Conservation (phyloP, 2,329 filamentous ascomycete genomes). For the Epichloe bromicola region DNA sequence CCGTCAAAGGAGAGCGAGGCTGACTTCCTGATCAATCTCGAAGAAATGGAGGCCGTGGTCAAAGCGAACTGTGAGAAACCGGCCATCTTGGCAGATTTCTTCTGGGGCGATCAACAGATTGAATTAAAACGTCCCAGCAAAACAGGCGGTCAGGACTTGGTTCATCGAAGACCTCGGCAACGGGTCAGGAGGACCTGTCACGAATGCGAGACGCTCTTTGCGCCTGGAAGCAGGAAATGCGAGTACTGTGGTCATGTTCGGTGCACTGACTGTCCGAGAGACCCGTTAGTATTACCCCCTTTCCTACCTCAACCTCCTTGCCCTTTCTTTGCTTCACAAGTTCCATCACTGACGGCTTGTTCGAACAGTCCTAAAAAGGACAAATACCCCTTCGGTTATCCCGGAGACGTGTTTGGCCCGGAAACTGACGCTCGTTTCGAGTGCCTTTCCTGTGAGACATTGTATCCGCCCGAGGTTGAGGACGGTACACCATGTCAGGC, state of each 20-base stretch:
- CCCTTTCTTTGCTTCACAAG: not conserved
- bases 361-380: constrained; percentile 47
- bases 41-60: constrained; percentile 33
- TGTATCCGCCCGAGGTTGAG: constrained; percentile 38
- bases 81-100: constrained; percentile 37
- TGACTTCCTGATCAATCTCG: constrained; percentile 38
- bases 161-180: constrained; percentile 59
- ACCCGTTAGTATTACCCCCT: constrained; percentile 47
- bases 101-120: constrained; percentile 32
- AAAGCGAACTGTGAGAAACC: constrained; percentile 46
- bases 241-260: constrained; percentile 56
- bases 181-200: constrained; percentile 67
- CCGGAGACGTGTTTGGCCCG: constrained; percentile 47
- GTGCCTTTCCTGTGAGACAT: constrained; percentile 50
- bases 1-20: constrained; percentile 52
- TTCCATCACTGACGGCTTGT: not conserved
- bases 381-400: constrained; percentile 59
- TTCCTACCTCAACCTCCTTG: no score
- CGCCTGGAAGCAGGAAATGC: constrained; percentile 47
- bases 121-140: constrained; percentile 51
- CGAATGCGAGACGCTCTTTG: constrained; percentile 53
- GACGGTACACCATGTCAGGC: constrained; percentile 42
- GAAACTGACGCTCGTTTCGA: constrained; percentile 39
- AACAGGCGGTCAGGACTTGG: constrained; percentile 55
- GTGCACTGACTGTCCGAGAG: constrained; percentile 69